Evolutionary conservation across 176 grass and related monocot species (phyloP), one percentile per base, ranked within the genome.

Genomic region (Aegilops tauschii): DNA sequence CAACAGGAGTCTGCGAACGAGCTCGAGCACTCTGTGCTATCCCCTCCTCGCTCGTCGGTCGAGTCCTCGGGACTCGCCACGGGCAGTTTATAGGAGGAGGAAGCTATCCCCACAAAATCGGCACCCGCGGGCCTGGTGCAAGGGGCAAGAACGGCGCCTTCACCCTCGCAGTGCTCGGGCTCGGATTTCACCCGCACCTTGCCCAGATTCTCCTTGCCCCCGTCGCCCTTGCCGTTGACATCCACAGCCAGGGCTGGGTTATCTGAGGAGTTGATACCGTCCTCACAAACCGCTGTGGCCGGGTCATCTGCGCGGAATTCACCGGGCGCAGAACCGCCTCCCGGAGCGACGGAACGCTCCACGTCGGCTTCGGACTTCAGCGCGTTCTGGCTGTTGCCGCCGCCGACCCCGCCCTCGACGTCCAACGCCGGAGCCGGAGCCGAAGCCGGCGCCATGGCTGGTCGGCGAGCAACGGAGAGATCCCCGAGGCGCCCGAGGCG

Each of bases 11-110:
- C 85, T 9, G 82, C 97, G 23, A 99, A 99, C 8, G 97, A 99
- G 56, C 97, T 96, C 14, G 97, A 96, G 87, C 78, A 94, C 32
- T 96, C 96, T 0, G 96, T 96, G 69, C 74, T 89, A 77, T 93
- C 84, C 34, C 68, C 84, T 23, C 92, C 90, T 76, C 62, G 59
- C 40, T 86, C 82, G 61, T 84, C 39, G 10, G 72, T 66, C 10
- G 40, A 12, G 1, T 49, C 37, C 40, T 71, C 69, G 31, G 77
- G 13, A 32, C 18, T 25, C 1, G 1, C 25, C 50, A 54, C 27
- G 17, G 28, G 56, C 18, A 28, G 36, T 21, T 32, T 65, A 8
- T 61, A 35, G 1, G 65, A 70, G 10, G 47, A 79, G 77, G 64
- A 68, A 79, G 64, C 65, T 59, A 18, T 49, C 12, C 9, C 23